These are phyloP conservation scores for Elsinoe perseae DNA, from an alignment of 2,329 filamentous ascomycete genomes.

Conservation along the genomic window DNA sequence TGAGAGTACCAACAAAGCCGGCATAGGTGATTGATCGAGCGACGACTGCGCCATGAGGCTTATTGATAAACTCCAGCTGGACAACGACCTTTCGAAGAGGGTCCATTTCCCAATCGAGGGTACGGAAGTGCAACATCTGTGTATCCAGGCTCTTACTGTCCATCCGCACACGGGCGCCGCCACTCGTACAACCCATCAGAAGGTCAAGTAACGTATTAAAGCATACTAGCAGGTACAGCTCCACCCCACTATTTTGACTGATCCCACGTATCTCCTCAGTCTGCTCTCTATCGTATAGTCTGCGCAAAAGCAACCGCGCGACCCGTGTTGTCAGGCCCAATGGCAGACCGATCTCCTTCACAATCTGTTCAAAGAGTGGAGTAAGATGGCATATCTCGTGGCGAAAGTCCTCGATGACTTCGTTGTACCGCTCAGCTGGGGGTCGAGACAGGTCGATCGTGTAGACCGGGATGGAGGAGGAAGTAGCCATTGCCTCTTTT, in stretches of 20 bases:
- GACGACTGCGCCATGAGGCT: conserved; percentile 32
- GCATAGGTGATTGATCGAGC: conserved; percentile 45
- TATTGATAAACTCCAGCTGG: conserved; percentile 35
- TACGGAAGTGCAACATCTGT: conserved; percentile 49
- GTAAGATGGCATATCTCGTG: conserved; percentile 38
- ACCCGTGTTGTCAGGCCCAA: conserved; percentile 29
- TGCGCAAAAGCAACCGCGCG: conserved; percentile 42
- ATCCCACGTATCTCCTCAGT: conserved; percentile 56
- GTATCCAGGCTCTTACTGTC: conserved; percentile 21
- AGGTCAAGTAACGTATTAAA: conserved; percentile 58
- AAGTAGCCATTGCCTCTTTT: background rate
- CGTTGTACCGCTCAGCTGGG: conserved; percentile 45
- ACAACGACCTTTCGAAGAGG: conserved; percentile 35
- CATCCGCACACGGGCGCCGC: conserved; percentile 34
- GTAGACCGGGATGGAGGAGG: conserved; percentile 20
- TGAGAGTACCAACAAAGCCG: conserved; percentile 46
- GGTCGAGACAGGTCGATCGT: conserved; percentile 49
- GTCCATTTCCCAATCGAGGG: conserved; percentile 43
- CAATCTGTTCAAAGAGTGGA: conserved; percentile 45
- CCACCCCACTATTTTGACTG: conserved; percentile 42
- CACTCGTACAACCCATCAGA: conserved; percentile 59
- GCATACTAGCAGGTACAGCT: conserved; percentile 53
- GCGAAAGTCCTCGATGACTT: conserved; percentile 42
- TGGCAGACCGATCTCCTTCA: conserved; percentile 30
- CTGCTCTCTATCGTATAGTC: conserved; percentile 49